Conservation (phyloP, 2,329 filamentous ascomycete species). For the Aspergillus phoenicis region DNA sequence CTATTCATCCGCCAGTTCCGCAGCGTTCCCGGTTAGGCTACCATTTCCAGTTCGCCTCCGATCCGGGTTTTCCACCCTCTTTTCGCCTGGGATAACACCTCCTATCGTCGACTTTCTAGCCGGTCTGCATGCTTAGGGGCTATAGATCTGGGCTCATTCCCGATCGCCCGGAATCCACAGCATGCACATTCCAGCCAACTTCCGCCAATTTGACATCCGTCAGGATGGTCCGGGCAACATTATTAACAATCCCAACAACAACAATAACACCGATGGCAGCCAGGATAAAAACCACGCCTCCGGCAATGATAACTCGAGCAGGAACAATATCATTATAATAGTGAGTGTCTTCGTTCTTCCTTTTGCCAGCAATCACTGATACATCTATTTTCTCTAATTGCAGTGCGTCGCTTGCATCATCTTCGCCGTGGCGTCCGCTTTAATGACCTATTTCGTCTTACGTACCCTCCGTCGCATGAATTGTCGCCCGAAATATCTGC, state of each 20-base stretch:
- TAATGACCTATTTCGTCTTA: constrained; percentile 39
- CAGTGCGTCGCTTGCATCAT: constrained; percentile 36
- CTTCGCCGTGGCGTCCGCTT: constrained; percentile 33
- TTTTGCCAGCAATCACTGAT: constrained; percentile 11
- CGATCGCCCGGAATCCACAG: constrained; percentile 15
- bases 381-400: background rate
- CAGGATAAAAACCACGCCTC: background rate
- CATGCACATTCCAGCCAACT: constrained; percentile 26
- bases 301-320: constrained; percentile 7
- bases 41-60: constrained; percentile 1
- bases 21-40: constrained; percentile 5
- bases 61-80: background rate
- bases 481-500: constrained; percentile 54
- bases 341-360: constrained; percentile 22
- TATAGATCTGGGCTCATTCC: constrained; percentile 10
- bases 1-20: constrained; percentile 11
- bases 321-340: constrained; percentile 33
- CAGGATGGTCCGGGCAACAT: constrained; percentile 11
- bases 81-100: background rate
- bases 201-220: constrained; percentile 22
- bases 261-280: background rate
- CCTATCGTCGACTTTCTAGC: background rate
- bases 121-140: constrained; percentile 14
- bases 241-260: background rate
- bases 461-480: constrained; percentile 49